These are phyloP conservation scores for Aspergillus cavernicola DNA, from an alignment of 495 filamentous ascomycete genomes.

Conservation along the genomic window DNA sequence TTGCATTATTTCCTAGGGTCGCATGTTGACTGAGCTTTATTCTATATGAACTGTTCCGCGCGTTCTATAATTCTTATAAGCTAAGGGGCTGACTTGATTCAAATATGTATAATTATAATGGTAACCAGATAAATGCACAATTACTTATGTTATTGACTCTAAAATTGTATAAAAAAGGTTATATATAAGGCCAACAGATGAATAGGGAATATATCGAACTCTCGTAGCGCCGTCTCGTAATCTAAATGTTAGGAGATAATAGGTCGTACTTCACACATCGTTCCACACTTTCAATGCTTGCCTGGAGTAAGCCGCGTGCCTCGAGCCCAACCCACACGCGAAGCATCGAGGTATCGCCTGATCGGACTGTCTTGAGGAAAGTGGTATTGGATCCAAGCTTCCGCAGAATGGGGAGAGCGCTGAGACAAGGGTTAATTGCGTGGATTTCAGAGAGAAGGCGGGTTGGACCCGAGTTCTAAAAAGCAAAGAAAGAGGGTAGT, in stretches of 20 bases:
- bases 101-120: too few species aligned
- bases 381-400: constrained; percentile 71
- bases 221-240: not conserved
- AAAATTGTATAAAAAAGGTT: too few species aligned
- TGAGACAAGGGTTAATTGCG: constrained; percentile 21
- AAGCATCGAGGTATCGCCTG: constrained; percentile 84
- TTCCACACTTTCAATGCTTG: constrained; percentile 84
- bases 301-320: constrained; percentile 80
- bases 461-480: not conserved
- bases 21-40: not conserved
- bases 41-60: too few species aligned
- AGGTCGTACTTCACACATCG: constrained; percentile 80
- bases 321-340: constrained; percentile 93
- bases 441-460: not conserved
- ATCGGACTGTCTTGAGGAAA: constrained; percentile 46
- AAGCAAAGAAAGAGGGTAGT: not conserved
- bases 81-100: too few species aligned
- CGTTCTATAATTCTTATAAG: too few species aligned
- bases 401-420: constrained; percentile 86
- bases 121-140: too few species aligned
- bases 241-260: constrained; percentile 74
- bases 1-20: too few species aligned
- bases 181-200: too few species aligned
- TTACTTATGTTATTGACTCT: too few species aligned
- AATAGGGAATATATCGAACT: too few species aligned